Evolutionary conservation across 1,284 basidiomycete genomes (phyloP).

Genomic region (Moesziomyces globuligerus): DNA sequence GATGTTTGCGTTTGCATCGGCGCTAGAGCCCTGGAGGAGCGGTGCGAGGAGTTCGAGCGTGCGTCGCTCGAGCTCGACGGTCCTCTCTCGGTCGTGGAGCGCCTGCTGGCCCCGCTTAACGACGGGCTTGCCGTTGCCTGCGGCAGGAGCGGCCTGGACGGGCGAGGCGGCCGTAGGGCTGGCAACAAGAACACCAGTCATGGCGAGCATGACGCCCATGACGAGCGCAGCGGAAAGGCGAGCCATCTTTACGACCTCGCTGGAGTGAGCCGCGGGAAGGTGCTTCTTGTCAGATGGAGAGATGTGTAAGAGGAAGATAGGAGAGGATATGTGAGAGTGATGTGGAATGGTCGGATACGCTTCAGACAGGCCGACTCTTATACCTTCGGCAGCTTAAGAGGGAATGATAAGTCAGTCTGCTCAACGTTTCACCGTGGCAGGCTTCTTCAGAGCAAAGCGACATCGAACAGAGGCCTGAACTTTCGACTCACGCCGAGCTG

Average conservation of each 20-base stretch:
- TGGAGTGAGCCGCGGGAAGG: neutral
- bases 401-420: no score
- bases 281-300: neutral
- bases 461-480: no score
- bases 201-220: slow-evolving; percentile 26
- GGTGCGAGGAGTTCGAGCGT: slow-evolving; percentile 1
- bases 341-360: no score
- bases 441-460: no score
- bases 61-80: slow-evolving; percentile 6
- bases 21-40: neutral
- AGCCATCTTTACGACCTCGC: slow-evolving; percentile 16
- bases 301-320: neutral
- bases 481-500: no score
- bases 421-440: no score
- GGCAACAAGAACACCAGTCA: slow-evolving; percentile 13
- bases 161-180: slow-evolving; percentile 9
- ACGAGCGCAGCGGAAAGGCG: slow-evolving; percentile 23
- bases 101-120: slow-evolving; percentile 1
- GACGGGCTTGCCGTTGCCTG: neutral
- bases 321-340: no score
- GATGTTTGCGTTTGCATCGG: no score
- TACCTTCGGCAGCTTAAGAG: no score
- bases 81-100: neutral
- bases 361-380: no score
- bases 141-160: neutral